These are phyloP conservation scores for Dactylellina drechsleri DNA, from an alignment of 2,329 filamentous ascomycete genomes.

Conservation along the genomic window DNA sequence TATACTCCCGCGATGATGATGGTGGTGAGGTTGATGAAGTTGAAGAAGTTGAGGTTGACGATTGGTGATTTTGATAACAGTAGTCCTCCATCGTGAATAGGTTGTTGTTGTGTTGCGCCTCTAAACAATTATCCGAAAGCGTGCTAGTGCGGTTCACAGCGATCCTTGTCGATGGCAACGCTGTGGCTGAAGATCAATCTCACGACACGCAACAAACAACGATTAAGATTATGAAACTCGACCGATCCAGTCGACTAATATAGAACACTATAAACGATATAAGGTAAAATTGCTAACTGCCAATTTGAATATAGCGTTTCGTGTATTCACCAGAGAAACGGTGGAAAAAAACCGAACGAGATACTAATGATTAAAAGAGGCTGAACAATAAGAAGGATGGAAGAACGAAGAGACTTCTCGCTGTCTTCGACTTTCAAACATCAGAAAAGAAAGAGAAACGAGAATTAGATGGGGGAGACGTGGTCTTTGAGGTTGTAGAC, in stretches of 20 bases:
- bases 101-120: background rate
- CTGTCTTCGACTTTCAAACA: background rate
- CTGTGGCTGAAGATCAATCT: too few species aligned
- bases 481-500: conserved; percentile 8
- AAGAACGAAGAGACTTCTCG: background rate
- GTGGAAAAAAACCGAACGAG: too few species aligned
- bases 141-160: background rate
- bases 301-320: too few species aligned
- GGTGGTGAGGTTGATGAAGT: background rate
- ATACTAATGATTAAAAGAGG: too few species aligned
- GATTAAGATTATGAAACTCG: too few species aligned
- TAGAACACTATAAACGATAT: too few species aligned
- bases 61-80: conserved; percentile 1
- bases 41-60: background rate
- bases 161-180: conserved; percentile 1
- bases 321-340: too few species aligned
- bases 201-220: too few species aligned
- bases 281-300: too few species aligned
- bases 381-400: background rate
- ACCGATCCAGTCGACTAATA: too few species aligned
- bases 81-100: background rate
- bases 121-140: conserved; percentile 1
- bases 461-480: background rate
- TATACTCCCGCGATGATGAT: background rate
- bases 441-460: conserved; percentile 3